Percentiles rank a stretch among this genome's conserved stretches.
phyloP scores from a whole-genome alignment of 1,284 basidiomycete genomes.

The Apiotrichum gracile region DNA sequence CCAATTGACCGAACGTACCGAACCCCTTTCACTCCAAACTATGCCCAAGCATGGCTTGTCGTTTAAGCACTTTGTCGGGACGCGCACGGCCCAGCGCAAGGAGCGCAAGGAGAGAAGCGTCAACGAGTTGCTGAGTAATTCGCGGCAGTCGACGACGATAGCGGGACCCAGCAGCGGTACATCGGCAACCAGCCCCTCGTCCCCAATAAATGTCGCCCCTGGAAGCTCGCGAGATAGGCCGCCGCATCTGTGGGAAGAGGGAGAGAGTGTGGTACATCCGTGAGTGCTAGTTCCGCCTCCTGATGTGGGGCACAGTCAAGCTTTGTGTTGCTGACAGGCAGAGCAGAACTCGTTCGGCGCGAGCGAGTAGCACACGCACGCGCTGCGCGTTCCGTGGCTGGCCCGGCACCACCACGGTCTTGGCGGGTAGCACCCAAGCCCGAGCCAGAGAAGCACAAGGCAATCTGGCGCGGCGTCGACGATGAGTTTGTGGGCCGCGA shows the following conservation, averaged over 20 bases:
- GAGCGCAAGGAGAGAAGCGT: conserved; percentile 16
- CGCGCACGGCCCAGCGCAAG: conserved; percentile 4
- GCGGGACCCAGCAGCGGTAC: neutral
- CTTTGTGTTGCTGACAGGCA: neutral
- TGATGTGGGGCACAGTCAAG: conserved; percentile 17
- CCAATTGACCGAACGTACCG: too few relatives aligned
- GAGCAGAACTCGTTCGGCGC: conserved; percentile 34
- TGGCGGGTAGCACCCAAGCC: conserved; percentile 19
- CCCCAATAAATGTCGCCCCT: neutral
- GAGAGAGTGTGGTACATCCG: conserved; percentile 28
- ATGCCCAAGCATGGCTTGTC: conserved; percentile 41
- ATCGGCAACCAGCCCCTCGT: too few relatives aligned
- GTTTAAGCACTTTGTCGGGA: conserved; percentile 36
- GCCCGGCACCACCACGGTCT: conserved; percentile 37
- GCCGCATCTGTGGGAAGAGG: neutral
- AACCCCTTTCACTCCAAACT: neutral
- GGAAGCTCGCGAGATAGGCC: neutral
- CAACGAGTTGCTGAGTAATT: conserved; percentile 26
- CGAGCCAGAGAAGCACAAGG: neutral
- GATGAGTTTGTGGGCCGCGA: neutral
- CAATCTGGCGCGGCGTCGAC: neutral
- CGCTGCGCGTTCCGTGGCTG: conserved; percentile 30
- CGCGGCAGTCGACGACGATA: conserved; percentile 5
- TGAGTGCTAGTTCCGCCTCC: conserved; percentile 16
- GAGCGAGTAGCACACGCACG: conserved; percentile 21